Evolutionary conservation across 2,329 filamentous ascomycete genomes (phyloP), one percentile per base, ranked within the genome.

Genomic region (Penicillium sp.): DNA sequence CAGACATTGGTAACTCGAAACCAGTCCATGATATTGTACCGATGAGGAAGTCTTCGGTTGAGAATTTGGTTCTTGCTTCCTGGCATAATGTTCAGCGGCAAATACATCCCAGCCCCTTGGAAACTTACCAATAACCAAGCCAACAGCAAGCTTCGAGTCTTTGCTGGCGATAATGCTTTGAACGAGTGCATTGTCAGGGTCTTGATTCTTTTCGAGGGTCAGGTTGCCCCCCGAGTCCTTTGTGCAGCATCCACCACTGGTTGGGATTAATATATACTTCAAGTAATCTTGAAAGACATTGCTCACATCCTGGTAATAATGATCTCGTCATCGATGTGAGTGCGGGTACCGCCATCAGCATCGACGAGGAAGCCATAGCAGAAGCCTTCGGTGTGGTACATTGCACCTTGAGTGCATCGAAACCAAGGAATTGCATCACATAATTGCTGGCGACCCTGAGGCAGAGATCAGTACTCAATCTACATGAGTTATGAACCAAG

Each of bases 1-100:
- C 88, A 92, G 0, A 90, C 76, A 45, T 87, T 76, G 0, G 86
- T 88, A 11, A 89, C 75, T 45, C 85, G 82, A 67, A 89, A 91
- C 68, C 79, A 85, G n/a, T 78, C 86, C 39, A 91, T 75, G 0
- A 90, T 83, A 51, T 81, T 84, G 62, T 85, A 91, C 0, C 79
- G 73, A 53, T 86, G 77, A 0, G 81, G 80, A 7, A 86, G 73
- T 26, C 76, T 72, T 1, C 77, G 78, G 0, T 77, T 75, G 16
- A 80, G 75, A 19, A 77, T 67, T 3, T 68, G 66, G 57, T 85
- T 82, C 49, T 79, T 68, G 14, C 79, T 68, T 1, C 87, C 85
- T 79, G 39, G 6, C 4, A 30, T 65, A 56, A 36, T 72, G 70
- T 29, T 76, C 61, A 35, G 27, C n/a, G 5, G 34, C 16, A 42